Percentiles rank a stretch among this genome's conserved stretches.
Evolutionary conservation across 2,329 filamentous ascomycete genomes (phyloP).

Genomic region (Diplodia scrobiculata): DNA sequence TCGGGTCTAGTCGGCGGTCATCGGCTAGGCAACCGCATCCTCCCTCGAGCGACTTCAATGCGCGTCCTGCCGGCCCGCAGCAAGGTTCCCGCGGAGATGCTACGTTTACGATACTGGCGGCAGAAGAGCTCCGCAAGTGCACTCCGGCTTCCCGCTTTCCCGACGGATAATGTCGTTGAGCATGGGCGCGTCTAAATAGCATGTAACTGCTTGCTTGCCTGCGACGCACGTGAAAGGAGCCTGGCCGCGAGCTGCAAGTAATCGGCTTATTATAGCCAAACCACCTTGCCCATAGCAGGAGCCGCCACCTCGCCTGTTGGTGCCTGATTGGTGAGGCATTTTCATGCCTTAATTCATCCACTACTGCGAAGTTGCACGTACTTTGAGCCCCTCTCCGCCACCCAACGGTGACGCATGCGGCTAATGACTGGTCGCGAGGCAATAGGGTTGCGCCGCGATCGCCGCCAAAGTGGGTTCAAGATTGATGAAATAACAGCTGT

Average conservation of each 20-base stretch:
- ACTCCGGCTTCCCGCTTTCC: slow-evolving; percentile 4
- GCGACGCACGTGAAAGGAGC: neutral
- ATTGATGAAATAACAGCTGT: neutral
- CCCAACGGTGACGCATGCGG: neutral
- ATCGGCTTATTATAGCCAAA: slow-evolving; percentile 13
- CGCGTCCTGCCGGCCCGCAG: neutral
- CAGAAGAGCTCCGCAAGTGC: neutral
- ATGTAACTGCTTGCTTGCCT: too few species aligned
- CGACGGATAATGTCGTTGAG: slow-evolving; percentile 6
- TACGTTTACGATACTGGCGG: slow-evolving; percentile 4
- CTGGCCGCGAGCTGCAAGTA: slow-evolving; percentile 4
- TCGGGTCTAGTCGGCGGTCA: slow-evolving; percentile 5
- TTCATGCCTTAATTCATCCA: neutral
- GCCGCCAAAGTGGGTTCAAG: neutral
- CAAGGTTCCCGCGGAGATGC: slow-evolving; percentile 3
- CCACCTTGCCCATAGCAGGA: neutral
- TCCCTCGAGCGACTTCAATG: slow-evolving; percentile 6
- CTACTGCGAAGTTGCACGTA: neutral
- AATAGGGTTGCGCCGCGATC: neutral
- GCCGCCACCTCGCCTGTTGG: neutral
- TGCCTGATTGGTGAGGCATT: slow-evolving; percentile 1
- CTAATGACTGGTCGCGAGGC: neutral
- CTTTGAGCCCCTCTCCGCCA: neutral
- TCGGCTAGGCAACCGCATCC: neutral
- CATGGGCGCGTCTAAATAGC: neutral